phyloP scores from a whole-genome alignment of 2,329 filamentous ascomycete species.

The Fusarium sambucinum region DNA sequence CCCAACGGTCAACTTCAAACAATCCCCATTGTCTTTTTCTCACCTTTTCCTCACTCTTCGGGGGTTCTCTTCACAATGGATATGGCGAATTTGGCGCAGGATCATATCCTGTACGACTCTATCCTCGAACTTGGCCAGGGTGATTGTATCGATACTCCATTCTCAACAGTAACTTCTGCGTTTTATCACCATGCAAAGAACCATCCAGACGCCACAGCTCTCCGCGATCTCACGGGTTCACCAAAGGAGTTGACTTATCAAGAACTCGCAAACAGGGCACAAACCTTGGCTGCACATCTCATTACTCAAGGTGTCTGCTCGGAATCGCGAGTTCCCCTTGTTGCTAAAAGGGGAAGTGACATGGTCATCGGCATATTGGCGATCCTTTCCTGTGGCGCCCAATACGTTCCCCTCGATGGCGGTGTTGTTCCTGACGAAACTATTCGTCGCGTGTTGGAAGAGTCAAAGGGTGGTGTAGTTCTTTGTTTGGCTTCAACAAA shows the following conservation, averaged over 20 bases:
- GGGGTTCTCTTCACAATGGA: slow-evolving; percentile 18
- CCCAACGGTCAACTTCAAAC: slow-evolving; percentile 30
- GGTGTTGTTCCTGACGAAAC: slow-evolving; percentile 63
- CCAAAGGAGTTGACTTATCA: slow-evolving; percentile 58
- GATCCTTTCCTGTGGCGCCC: slow-evolving; percentile 67
- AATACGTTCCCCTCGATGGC: slow-evolving; percentile 71
- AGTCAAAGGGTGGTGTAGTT: slow-evolving; percentile 59
- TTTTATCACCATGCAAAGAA: slow-evolving; percentile 55
- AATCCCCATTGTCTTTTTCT: slow-evolving; percentile 34
- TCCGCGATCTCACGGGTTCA: slow-evolving; percentile 53
- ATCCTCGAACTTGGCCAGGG: slow-evolving; percentile 33
- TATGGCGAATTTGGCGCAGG: slow-evolving; percentile 8
- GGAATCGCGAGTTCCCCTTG: slow-evolving; percentile 64
- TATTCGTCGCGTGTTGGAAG: slow-evolving; percentile 62
- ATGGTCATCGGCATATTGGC: slow-evolving; percentile 70
- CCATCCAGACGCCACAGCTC: slow-evolving; percentile 55
- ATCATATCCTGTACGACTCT: slow-evolving; percentile 4
- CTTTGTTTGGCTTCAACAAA: slow-evolving; percentile 61
- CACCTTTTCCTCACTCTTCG: slow-evolving; percentile 3
- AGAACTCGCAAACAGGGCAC: slow-evolving; percentile 58
- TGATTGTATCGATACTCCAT: slow-evolving; percentile 48
- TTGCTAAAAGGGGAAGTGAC: slow-evolving; percentile 66
- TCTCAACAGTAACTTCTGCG: slow-evolving; percentile 55
- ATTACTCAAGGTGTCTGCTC: slow-evolving; percentile 55
- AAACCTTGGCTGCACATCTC: slow-evolving; percentile 56